phyloP scores from a whole-genome alignment of 108 stramenopile species.

The Pseudonitzschia pungens region DNA sequence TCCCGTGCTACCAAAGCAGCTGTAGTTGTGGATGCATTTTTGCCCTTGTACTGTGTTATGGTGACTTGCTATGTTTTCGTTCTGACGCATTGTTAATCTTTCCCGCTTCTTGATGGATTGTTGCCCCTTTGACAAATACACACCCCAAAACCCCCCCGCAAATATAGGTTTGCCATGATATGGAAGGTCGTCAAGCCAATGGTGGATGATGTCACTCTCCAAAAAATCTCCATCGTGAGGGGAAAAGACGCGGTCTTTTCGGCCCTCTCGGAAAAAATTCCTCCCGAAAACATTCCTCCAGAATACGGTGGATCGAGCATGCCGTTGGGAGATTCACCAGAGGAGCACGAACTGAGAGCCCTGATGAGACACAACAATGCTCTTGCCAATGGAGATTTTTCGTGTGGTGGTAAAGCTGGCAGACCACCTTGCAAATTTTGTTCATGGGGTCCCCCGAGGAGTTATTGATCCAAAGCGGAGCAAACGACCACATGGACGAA shows the following conservation, averaged over 20 bases:
- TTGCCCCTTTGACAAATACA: constrained; percentile 7
- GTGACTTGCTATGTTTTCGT: too few species aligned
- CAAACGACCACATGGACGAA: too few species aligned
- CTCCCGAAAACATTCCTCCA: constrained; percentile 65
- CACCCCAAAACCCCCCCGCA: constrained; percentile 22
- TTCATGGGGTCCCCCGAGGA: constrained; percentile 36
- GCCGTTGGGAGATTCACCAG: constrained; percentile 56
- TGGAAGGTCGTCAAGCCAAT: constrained; percentile 69
- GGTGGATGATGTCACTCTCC: constrained; percentile 58
- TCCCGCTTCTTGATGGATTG: neutral
- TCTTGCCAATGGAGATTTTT: constrained; percentile 30
- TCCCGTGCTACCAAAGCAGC: too few species aligned
- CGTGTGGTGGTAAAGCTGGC: constrained; percentile 29
- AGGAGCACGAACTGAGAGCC: constrained; percentile 48
- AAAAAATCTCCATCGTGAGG: constrained; percentile 58
- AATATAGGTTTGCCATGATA: constrained; percentile 46
- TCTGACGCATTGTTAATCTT: neutral
- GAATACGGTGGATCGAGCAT: constrained; percentile 70
- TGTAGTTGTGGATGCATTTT: too few species aligned
- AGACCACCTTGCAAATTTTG: constrained; percentile 34
- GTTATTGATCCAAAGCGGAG: constrained; percentile 25
- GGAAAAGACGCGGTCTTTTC: constrained; percentile 46
- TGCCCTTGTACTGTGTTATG: neutral
- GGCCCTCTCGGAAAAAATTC: constrained; percentile 49
- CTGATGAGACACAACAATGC: constrained; percentile 58